Evolutionary conservation across 2,329 filamentous ascomycete species (phyloP).

Genomic region (Neonectria neomacrospora): DNA sequence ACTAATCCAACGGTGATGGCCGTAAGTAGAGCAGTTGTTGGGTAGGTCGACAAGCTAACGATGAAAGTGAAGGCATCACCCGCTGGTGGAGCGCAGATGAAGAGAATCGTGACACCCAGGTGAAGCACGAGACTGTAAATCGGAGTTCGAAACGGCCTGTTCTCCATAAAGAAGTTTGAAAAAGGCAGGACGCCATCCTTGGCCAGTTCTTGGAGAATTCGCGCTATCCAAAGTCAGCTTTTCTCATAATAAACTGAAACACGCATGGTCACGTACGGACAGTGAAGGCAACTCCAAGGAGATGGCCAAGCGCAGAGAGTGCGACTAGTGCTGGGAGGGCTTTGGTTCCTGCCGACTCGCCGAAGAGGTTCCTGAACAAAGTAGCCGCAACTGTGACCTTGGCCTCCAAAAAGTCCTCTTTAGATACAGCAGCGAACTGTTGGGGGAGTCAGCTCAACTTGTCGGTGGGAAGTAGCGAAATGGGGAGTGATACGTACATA

Average conservation of each 20-base stretch:
- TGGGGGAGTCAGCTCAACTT: fast-evolving
- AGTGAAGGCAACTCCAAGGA: slow-evolving; percentile 29
- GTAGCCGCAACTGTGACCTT: slow-evolving; percentile 28
- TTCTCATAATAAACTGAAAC: too few species aligned
- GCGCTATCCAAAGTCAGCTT: slow-evolving; percentile 11
- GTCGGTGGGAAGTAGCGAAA: neutral
- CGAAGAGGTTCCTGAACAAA: slow-evolving; percentile 26
- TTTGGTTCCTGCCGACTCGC: slow-evolving; percentile 22
- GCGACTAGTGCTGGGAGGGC: slow-evolving; percentile 25
- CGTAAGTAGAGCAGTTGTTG: slow-evolving; percentile 28
- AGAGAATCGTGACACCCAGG: slow-evolving; percentile 36
- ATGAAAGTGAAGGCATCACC: slow-evolving; percentile 41
- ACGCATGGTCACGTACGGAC: slow-evolving; percentile 8
- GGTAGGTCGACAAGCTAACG: slow-evolving; percentile 37
- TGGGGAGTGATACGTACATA: slow-evolving; percentile 2
- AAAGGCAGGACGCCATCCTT: slow-evolving; percentile 37
- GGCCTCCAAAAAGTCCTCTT: slow-evolving; percentile 17
- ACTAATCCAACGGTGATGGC: slow-evolving; percentile 35
- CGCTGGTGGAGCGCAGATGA: slow-evolving; percentile 39
- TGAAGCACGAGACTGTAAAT: slow-evolving; percentile 35
- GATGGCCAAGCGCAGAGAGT: slow-evolving; percentile 26
- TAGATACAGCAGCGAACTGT: slow-evolving; percentile 27
- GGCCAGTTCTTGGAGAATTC: slow-evolving; percentile 38
- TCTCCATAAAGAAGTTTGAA: slow-evolving; percentile 42
- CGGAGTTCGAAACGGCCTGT: slow-evolving; percentile 39